phyloP scores from a whole-genome alignment of 208 protist genomes.

The Crithidia expoeki region DNA sequence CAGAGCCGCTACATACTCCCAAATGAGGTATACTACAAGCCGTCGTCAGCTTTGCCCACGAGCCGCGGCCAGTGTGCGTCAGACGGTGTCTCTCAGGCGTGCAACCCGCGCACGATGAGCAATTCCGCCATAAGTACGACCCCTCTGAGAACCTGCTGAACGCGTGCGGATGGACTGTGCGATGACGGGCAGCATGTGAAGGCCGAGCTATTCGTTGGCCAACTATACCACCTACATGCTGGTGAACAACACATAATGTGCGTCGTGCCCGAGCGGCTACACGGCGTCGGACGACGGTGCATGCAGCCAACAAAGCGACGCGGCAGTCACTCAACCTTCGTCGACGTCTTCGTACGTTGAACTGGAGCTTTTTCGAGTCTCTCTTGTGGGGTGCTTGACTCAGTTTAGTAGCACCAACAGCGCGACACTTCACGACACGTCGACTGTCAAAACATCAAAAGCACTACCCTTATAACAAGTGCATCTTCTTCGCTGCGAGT shows the following conservation, averaged over 20 bases:
- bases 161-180: background rate
- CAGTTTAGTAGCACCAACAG: too few relatives aligned
- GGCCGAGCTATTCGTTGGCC: background rate
- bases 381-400: too few relatives aligned
- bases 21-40: background rate
- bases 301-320: background rate
- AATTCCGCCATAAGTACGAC: background rate
- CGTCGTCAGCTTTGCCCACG: background rate
- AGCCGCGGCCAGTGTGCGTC: constrained; percentile 1
- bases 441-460: too few relatives aligned
- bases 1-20: background rate
- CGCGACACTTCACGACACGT: too few relatives aligned
- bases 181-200: background rate
- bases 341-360: background rate
- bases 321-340: background rate
- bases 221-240: background rate
- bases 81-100: background rate
- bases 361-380: too few relatives aligned
- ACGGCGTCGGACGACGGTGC: background rate
- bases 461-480: too few relatives aligned
- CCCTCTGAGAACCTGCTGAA: background rate
- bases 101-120: background rate
- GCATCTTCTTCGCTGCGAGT: too few relatives aligned
- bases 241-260: background rate
- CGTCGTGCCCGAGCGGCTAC: constrained; percentile 3